phyloP scores from a whole-genome alignment of 2,329 filamentous ascomycete genomes.

The Rhynchosporium secalis region DNA sequence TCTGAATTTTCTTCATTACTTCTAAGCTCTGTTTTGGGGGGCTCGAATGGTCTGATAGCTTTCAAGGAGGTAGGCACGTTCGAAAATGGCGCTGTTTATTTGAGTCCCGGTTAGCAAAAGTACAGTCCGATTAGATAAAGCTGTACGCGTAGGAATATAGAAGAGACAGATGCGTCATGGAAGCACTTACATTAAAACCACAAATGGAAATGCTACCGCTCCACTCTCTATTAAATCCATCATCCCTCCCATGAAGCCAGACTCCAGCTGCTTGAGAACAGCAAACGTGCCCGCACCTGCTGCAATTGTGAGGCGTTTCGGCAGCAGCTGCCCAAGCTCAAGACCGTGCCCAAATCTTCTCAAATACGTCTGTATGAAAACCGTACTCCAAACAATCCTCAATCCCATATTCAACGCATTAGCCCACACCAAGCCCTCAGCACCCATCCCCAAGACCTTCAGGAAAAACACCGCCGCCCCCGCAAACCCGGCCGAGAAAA shows the following conservation, averaged over 20 bases:
- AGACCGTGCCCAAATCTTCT: constrained; percentile 46
- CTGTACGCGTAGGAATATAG: not conserved
- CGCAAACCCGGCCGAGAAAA: constrained; percentile 76
- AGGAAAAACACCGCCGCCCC: constrained; percentile 74
- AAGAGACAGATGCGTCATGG: not conserved
- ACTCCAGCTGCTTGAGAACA: constrained; percentile 41
- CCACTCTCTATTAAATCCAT: constrained; percentile 48
- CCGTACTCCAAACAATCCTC: constrained; percentile 76
- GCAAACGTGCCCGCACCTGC: constrained; percentile 48
- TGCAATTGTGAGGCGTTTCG: constrained; percentile 46
- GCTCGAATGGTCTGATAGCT: constrained; percentile 50
- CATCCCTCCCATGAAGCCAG: constrained; percentile 34
- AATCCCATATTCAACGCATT: constrained; percentile 90
- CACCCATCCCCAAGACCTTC: constrained; percentile 67
- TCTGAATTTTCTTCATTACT: not conserved
- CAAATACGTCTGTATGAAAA: constrained; percentile 71
- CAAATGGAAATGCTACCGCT: constrained; percentile 52
- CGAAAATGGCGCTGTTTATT: constrained; percentile 50
- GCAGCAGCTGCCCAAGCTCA: constrained; percentile 45
- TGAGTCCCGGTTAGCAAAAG: constrained; percentile 14
- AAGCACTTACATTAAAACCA: constrained; percentile 59
- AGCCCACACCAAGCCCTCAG: constrained; percentile 77
- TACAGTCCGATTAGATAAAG: not conserved
- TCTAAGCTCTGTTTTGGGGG: constrained; percentile 23
- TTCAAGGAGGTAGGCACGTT: constrained; percentile 54